Conservation (phyloP, 371 early-diverging fungal genomes). For the Mucor mucedo region DNA sequence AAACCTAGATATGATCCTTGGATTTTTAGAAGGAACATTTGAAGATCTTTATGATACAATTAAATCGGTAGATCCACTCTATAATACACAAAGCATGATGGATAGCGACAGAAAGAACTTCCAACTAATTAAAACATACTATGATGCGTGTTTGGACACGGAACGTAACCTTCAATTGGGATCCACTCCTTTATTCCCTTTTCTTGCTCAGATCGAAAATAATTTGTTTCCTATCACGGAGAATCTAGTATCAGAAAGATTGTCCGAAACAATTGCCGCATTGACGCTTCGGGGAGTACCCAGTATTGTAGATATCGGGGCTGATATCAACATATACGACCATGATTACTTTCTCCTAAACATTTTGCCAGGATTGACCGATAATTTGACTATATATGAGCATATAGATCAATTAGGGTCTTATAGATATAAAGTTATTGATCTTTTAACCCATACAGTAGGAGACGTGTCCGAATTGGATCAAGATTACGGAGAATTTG, state of each 20-base stretch:
- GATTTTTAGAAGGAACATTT: conserved; percentile 28
- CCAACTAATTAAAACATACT: conserved; percentile 48
- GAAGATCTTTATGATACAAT: conserved; percentile 19
- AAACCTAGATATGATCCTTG: background rate
- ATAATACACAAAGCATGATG: conserved; percentile 13
- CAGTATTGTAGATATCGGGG: too few relatives aligned
- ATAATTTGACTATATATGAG: too few relatives aligned
- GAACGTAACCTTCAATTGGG: conserved; percentile 31
- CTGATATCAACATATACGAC: too few relatives aligned
- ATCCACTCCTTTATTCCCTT: conserved; percentile 41
- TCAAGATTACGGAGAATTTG: background rate
- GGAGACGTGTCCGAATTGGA: too few relatives aligned
- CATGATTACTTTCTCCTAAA: too few relatives aligned
- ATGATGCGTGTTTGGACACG: conserved; percentile 55
- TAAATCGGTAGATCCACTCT: conserved; percentile 3
- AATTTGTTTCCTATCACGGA: background rate
- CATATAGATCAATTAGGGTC: too few relatives aligned
- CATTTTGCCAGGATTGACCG: too few relatives aligned
- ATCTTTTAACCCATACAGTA: too few relatives aligned
- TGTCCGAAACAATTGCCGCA: background rate
- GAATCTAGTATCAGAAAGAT: background rate
- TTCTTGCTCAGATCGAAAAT: conserved; percentile 13
- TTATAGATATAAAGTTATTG: too few relatives aligned
- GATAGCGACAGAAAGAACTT: conserved; percentile 46
- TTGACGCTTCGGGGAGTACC: background rate